phyloP scores from a whole-genome alignment of 306 rosid genomes.

The Psophocarpus tetragonolobus region DNA sequence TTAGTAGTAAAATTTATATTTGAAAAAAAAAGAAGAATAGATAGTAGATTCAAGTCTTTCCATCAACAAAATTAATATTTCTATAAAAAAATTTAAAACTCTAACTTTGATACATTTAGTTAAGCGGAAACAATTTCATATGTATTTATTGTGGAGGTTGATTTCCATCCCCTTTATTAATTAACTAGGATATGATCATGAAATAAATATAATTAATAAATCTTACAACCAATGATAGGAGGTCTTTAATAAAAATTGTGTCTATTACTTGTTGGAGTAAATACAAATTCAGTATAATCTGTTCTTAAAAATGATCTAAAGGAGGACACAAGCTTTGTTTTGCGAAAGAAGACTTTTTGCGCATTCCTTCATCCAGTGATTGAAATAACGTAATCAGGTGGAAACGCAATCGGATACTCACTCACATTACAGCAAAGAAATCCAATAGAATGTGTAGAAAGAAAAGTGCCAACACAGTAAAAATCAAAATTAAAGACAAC shows the following conservation, averaged over 20 bases:
- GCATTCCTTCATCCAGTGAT: constrained; percentile 23
- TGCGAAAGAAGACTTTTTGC: not conserved
- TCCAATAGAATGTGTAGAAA: not conserved
- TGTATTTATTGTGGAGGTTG: no score
- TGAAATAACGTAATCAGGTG: constrained; percentile 22
- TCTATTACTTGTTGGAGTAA: not conserved
- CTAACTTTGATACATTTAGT: no score
- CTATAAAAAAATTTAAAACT: no score
- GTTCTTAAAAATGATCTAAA: not conserved
- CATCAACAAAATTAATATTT: no score
- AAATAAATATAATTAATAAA: not conserved
- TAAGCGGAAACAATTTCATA: no score
- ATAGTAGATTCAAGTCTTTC: no score
- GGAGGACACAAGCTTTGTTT: constrained; percentile 7
- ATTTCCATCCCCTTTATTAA: not conserved
- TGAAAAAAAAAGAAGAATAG: no score
- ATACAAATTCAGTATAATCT: not conserved
- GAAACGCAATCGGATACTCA: constrained; percentile 33
- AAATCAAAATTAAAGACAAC: not conserved
- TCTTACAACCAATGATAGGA: not conserved
- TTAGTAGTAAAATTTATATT: no score
- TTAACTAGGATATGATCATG: not conserved
- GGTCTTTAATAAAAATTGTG: not conserved
- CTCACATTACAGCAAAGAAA: constrained; percentile 22
- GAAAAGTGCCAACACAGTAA: not conserved